Evolutionary conservation across 768 basidiomycete species (phyloP).

Genomic region (Lactarius pseudohatsudake): DNA sequence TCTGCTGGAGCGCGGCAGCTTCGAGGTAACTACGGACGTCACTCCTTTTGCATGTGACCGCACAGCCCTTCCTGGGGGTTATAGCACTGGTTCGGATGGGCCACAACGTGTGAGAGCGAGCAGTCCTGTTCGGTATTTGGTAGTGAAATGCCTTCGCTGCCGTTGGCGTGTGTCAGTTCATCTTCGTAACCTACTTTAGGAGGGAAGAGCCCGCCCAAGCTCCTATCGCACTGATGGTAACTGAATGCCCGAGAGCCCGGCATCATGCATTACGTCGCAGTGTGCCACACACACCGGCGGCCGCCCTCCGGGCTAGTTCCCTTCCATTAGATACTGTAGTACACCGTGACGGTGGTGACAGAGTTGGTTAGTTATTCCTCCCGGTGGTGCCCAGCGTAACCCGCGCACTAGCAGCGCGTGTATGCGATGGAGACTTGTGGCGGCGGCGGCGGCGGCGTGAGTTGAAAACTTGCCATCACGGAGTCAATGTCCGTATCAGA

Average conservation of each 20-base stretch:
- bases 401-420: not conserved
- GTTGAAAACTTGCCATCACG: not conserved
- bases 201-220: not conserved
- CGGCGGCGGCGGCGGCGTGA: not conserved
- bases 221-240: not conserved
- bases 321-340: not conserved
- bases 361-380: not conserved
- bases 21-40: too few species aligned
- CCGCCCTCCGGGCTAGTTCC: not conserved
- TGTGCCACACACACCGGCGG: not conserved
- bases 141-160: not conserved
- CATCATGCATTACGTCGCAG: not conserved
- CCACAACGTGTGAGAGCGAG: not conserved
- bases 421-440: not conserved
- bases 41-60: not conserved
- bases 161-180: not conserved
- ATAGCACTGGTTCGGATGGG: not conserved
- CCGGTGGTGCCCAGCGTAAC: not conserved
- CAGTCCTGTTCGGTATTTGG: not conserved
- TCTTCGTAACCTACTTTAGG: constrained; percentile 1
- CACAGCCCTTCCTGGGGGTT: not conserved
- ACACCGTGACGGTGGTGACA: not conserved
- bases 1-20: too few species aligned
- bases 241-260: not conserved
- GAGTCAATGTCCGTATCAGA: not conserved